Evolutionary conservation across 2,329 filamentous ascomycete species (phyloP), one percentile per base, ranked within the genome.

Genomic region (Fusarium mangiferae): DNA sequence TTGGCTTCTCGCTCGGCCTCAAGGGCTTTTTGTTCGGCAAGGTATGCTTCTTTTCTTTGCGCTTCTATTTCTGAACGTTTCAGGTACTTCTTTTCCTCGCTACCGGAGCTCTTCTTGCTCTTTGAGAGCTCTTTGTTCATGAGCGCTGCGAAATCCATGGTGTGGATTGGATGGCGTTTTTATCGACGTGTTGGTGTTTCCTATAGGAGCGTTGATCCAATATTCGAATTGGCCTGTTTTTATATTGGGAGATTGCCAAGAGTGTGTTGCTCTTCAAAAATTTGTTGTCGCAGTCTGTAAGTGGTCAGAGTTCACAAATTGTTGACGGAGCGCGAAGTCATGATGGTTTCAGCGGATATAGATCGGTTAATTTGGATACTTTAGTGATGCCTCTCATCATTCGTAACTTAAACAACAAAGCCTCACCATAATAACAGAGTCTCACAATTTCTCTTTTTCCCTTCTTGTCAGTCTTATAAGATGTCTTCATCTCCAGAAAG

Each of bases 61-160:
- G 93, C 92, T 87, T 99, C 96, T 75, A 94, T 82, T 75, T 99
- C 96, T 75, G 93, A 91, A 75, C 95, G 94, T 77, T 94, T 95
- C 72, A 94, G 84, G 82, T 94, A 98, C 83, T 97, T 98, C 78
- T 92, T 92, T 44, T 83, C 78, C 22, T 84, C 82, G 41, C 83
- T 72, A 59, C 84, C 76, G 42, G 84, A 75, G 46, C 84, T 75
- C 62, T 88, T 84, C 82, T 94, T 94, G 76, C 92, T 88, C 83
- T 96, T 97, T 78, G 93, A 90, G 79, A 99, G 96, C 83, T 98
- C 95, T 80, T 94, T 93, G 79, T 93, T 91, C 94, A 99, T 97
- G 54, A 99, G 86, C 41, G 94, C 90, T 70, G 95, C 95, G 86
- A 99, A 99, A 83, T 99, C 95, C 96, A 99, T 99, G 75, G 70